These are phyloP conservation scores for Ligustrum vulgare DNA, from an alignment of 257 asterid genomes.

Conservation along the genomic window DNA sequence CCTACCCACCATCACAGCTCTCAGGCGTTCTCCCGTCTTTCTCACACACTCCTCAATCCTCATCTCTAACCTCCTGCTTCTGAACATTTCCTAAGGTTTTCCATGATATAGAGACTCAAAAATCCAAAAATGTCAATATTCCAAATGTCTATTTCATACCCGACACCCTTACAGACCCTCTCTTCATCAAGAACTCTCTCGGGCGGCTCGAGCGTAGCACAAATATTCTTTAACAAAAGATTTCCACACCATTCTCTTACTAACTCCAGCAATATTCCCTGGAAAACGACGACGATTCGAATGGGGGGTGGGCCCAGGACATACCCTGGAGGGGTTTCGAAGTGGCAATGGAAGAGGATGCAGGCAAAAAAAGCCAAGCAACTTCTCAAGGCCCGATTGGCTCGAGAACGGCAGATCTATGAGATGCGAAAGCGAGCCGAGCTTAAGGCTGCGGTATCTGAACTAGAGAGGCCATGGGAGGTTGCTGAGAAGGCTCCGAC, in stretches of 20 bases:
- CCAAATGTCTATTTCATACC: constrained; percentile 35
- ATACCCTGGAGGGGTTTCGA: constrained; percentile 92
- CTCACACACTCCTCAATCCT: not conserved
- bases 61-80: not conserved
- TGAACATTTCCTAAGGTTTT: not conserved
- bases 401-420: constrained; percentile 86
- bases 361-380: constrained; percentile 87
- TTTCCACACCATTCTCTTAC: constrained; percentile 43
- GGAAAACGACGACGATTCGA: constrained; percentile 49
- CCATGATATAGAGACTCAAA: not conserved
- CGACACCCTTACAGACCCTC: constrained; percentile 33
- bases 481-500: constrained; percentile 76
- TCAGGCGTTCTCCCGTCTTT: no score
- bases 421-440: constrained; percentile 97
- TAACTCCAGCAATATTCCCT: constrained; percentile 23
- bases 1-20: no score
- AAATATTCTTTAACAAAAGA: constrained; percentile 37
- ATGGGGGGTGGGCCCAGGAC: constrained; percentile 99
- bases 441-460: constrained; percentile 87
- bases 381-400: constrained; percentile 80
- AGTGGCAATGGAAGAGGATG: constrained; percentile 98
- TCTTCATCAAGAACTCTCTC: constrained; percentile 47
- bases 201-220: constrained; percentile 22
- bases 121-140: constrained; percentile 36
- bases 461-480: constrained; percentile 98